Conservation (phyloP, 805 yeast genomes). For the Saturnispora sekii region DNA sequence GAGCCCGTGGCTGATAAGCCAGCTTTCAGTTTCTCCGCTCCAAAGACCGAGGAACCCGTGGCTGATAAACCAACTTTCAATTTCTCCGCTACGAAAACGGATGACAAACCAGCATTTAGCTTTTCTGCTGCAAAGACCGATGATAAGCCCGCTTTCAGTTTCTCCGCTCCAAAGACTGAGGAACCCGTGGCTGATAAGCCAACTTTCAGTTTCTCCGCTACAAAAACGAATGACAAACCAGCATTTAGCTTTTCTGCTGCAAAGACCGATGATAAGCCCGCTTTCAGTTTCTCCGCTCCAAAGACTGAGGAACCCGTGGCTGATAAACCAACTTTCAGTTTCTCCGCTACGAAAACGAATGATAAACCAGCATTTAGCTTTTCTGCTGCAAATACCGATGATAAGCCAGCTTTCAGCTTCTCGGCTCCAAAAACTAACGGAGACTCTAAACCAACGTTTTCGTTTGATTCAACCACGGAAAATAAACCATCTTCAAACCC, state of each 20-base stretch:
- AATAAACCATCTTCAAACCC: conserved; percentile 9
- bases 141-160: conserved; percentile 8
- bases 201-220: not conserved
- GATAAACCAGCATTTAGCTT: conserved; percentile 4
- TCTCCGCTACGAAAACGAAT: conserved; percentile 8
- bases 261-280: conserved; percentile 3
- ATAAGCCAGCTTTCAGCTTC: conserved; percentile 3
- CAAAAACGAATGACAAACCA: conserved; percentile 9
- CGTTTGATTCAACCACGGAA: conserved; percentile 16
- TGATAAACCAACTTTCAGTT: conserved; percentile 12
- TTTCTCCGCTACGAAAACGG: conserved; percentile 7
- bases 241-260: conserved; percentile 12
- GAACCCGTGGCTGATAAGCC: conserved; percentile 6
- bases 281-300: not conserved
- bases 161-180: not conserved
- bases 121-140: conserved; percentile 9
- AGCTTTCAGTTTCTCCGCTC: not conserved
- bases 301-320: not conserved
- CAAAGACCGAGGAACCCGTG: conserved; percentile 1
- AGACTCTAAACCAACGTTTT: conserved; percentile 10
- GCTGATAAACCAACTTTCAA: conserved; percentile 11
- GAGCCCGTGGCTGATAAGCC: no score
- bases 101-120: conserved; percentile 12
- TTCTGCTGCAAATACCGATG: not conserved
- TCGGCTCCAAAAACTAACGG: not conserved